Percentiles rank a stretch among this genome's conserved stretches.
Evolutionary conservation across 2,329 filamentous ascomycete species (phyloP).

Genomic region (Coniochaeta pulveracea): DNA sequence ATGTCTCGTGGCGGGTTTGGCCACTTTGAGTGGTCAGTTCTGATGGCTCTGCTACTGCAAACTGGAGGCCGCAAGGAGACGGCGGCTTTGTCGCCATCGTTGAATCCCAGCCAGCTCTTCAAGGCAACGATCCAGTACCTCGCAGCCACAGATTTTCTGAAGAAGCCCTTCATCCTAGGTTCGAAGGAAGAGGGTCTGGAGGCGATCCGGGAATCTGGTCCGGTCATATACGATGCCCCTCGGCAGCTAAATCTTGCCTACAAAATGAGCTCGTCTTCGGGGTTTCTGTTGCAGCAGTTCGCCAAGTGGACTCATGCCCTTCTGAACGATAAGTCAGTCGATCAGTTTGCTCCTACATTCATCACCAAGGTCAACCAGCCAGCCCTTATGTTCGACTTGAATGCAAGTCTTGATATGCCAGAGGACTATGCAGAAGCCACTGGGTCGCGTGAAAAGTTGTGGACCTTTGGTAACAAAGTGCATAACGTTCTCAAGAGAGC

Average conservation of each 20-base stretch:
- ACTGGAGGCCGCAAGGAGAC: constrained; percentile 63
- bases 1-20: constrained; percentile 78
- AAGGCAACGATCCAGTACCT: constrained; percentile 89
- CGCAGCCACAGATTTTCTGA: constrained; percentile 58
- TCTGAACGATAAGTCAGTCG: constrained; percentile 59
- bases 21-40: constrained; percentile 78
- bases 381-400: constrained; percentile 43
- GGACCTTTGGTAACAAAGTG: constrained; percentile 42
- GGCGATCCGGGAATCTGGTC: constrained; percentile 33
- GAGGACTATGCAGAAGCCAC: constrained; percentile 5
- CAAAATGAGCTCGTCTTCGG: constrained; percentile 86
- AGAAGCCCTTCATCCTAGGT: constrained; percentile 47
- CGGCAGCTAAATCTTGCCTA: constrained; percentile 73
- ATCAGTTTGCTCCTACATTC: constrained; percentile 80
- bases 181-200: constrained; percentile 31
- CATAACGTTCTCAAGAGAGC: constrained; percentile 58
- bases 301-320: constrained; percentile 64
- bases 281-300: constrained; percentile 59
- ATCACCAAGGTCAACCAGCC: constrained; percentile 50
- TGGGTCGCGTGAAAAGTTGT: constrained; percentile 29
- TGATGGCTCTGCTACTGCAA: constrained; percentile 70
- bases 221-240: constrained; percentile 67
- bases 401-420: constrained; percentile 20
- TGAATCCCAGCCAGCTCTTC: constrained; percentile 89
- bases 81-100: constrained; percentile 62